phyloP scores from a whole-genome alignment of 2,329 filamentous ascomycete genomes.

The Alternaria ventricosa region DNA sequence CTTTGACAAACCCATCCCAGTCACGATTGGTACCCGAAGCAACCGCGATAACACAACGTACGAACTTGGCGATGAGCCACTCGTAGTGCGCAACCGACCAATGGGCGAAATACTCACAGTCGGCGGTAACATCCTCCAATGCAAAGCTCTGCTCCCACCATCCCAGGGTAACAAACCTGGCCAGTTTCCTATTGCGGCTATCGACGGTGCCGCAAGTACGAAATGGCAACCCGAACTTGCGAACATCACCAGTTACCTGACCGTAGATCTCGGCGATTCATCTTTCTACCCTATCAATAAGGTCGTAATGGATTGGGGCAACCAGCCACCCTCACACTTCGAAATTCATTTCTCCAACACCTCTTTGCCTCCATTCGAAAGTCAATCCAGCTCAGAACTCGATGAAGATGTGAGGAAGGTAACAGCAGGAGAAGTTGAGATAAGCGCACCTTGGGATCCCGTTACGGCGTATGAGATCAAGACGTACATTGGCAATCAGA shows the following conservation, averaged over 20 bases:
- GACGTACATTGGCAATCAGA: slow-evolving; percentile 54
- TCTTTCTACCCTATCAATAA: slow-evolving; percentile 53
- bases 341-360: slow-evolving; percentile 63
- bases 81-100: slow-evolving; percentile 66
- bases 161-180: slow-evolving; percentile 60
- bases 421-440: slow-evolving; percentile 37
- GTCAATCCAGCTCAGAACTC: neutral
- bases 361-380: slow-evolving; percentile 37
- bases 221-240: slow-evolving; percentile 68
- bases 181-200: slow-evolving; percentile 71
- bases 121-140: slow-evolving; percentile 69
- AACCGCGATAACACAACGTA: slow-evolving; percentile 47
- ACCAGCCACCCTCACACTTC: slow-evolving; percentile 61
- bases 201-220: slow-evolving; percentile 70
- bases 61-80: slow-evolving; percentile 55
- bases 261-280: slow-evolving; percentile 57
- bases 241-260: slow-evolving; percentile 61
- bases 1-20: slow-evolving; percentile 61
- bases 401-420: slow-evolving; percentile 23
- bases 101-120: slow-evolving; percentile 62
- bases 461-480: slow-evolving; percentile 45
- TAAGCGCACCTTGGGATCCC: slow-evolving; percentile 52
- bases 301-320: slow-evolving; percentile 67
- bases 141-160: slow-evolving; percentile 56
- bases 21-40: slow-evolving; percentile 59